Evolutionary conservation across 192 early-diverging fungal species (phyloP).

Genomic region (Umbelopsis sp.): DNA sequence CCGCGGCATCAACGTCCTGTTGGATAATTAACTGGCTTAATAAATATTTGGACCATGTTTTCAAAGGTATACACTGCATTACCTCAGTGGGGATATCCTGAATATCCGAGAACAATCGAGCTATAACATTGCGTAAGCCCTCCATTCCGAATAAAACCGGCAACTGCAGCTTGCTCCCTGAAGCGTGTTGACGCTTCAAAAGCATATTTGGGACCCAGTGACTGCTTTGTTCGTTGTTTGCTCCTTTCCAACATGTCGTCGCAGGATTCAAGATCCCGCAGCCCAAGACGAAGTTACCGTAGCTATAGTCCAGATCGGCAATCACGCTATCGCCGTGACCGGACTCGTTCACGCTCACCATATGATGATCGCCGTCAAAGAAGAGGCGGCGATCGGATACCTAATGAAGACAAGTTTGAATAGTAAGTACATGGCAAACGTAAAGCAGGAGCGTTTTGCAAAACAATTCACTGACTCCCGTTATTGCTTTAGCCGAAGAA

Average conservation of each 20-base stretch:
- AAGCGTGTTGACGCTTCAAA: not conserved
- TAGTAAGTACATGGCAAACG: not conserved
- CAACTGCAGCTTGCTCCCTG: not conserved
- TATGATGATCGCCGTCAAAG: conserved; percentile 7
- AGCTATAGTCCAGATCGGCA: conserved; percentile 3
- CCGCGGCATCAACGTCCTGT: conserved; percentile 22
- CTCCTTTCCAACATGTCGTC: conserved; percentile 11
- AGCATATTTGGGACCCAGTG: not conserved
- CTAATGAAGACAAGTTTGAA: conserved; percentile 13
- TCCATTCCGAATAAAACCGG: conserved; percentile 23
- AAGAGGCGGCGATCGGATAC: not conserved
- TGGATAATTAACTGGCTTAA: not conserved
- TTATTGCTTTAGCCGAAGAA: conserved; percentile 32
- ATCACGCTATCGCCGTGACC: not conserved
- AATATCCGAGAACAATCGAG: conserved; percentile 35
- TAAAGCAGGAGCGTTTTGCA: no score
- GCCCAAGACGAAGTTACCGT: conserved; percentile 3
- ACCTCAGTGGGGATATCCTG: conserved; percentile 24
- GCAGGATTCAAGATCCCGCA: conserved; percentile 6
- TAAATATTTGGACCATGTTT: no score
- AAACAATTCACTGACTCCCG: no score
- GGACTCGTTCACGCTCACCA: not conserved
- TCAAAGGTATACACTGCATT: not conserved
- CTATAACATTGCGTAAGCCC: conserved; percentile 31
- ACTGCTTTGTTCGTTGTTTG: conserved; percentile 10